Evolutionary conservation across 139 green algal species (phyloP).

Genomic region (Spirogloea muscicola): DNA sequence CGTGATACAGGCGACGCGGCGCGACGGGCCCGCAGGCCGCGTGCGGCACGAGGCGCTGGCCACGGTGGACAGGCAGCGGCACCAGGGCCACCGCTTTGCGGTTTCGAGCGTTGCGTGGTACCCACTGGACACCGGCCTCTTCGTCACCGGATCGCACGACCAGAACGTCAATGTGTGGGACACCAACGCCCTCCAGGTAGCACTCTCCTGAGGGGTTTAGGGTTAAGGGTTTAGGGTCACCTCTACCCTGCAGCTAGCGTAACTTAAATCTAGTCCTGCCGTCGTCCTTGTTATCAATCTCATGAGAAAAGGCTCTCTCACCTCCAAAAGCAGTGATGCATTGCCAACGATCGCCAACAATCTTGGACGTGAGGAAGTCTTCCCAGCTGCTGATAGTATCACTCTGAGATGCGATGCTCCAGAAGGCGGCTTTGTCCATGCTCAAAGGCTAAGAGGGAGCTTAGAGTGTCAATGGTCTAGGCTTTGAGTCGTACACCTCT

Average conservation of each 20-base stretch:
- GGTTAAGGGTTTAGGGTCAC: too few species aligned
- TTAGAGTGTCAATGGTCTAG: too few species aligned
- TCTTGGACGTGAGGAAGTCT: too few species aligned
- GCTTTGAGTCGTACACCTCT: too few species aligned
- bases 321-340: too few species aligned
- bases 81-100: conserved; percentile 13
- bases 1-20: not conserved
- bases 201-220: not conserved
- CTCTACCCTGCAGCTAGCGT: too few species aligned
- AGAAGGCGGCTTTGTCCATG: too few species aligned
- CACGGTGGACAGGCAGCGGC: conserved; percentile 8
- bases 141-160: conserved; percentile 67
- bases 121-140: conserved; percentile 76
- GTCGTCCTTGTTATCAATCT: not conserved
- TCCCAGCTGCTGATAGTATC: too few species aligned
- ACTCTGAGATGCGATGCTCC: too few species aligned
- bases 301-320: not conserved
- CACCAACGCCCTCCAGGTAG: conserved; percentile 41
- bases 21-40: not conserved
- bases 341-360: too few species aligned
- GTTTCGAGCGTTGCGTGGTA: conserved; percentile 61
- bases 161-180: conserved; percentile 58
- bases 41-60: conserved; percentile 6
- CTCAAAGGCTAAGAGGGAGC: too few species aligned
- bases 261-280: too few species aligned